Evolutionary conservation across 176 grass and related monocot genomes (phyloP), one percentile per base, ranked within the genome.

Genomic region (Cocos nucifera): DNA sequence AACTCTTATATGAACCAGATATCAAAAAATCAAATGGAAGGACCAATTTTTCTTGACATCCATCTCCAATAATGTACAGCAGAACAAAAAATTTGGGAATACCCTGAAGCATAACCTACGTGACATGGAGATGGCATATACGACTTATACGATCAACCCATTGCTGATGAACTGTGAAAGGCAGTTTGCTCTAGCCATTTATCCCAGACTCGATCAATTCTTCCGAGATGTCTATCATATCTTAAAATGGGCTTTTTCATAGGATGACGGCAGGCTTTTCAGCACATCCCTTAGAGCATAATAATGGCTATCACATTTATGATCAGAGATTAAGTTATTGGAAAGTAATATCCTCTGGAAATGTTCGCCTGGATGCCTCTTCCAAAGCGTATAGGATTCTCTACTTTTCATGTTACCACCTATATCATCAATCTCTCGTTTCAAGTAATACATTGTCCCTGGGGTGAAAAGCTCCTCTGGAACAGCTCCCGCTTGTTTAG

Each of bases 271-370:
- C 61, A 83, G 20, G 18, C 72, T 75, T 71, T 96, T 96, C 55
- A 96, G 80, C 53, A 96, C 91, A n/a, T 96, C 86, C 22, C 91
- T 75, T 60, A 90, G 64, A 0, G 86, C 91, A 15, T 67, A 87
- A 35, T 87, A 79, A 65, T 90, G 85, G 67, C 66, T 96, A 58
- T 97, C 81, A 0, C 87, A 91, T 79, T 66, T 87, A 74, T 97
- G 92, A 71, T 97, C 92, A n/a, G 91, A 96, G 51, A 96, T 82
- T 63, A 85, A 66, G 17, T 96, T 90, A 28, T 83, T 83, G 0
- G 83, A 90, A 26, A 96, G 22, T 72, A 87, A 54, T 72, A 96
- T 96, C 61, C 80, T 81, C 71, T 79, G 75, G 51, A 96, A 96
- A 61, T 96, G 78, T 66, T 87, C 78, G 59, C 80, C 83, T 15